Base-by-base conservation (phyloP, 2,329 filamentous ascomycete species). In the Helotiales sp. region DNA sequence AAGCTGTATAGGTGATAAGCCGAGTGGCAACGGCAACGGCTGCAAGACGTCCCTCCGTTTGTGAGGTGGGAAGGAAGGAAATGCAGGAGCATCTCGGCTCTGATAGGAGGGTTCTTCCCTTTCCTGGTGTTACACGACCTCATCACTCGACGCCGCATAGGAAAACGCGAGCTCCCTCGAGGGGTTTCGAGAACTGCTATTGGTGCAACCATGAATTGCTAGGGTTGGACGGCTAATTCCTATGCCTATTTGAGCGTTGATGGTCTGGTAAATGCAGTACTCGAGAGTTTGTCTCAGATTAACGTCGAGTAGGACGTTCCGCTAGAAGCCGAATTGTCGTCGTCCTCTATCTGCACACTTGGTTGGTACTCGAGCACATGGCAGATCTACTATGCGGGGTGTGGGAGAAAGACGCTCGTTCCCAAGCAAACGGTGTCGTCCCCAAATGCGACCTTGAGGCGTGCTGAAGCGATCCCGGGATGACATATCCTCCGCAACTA, bases 241-340 rank as follows among this genome's bases (percentile, higher is more conserved):
- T 44, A 52, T 38, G 47, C 30, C 40, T 34, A 34, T 34, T 33
- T 47, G 29, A 30, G 29, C 36, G 17, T 34, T 30, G 24, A n/a
- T 40, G 12, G 17, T 22, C 42, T 55, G 44, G 46, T 50, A 50
- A 33, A 50, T 42, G 53, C 57, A 54, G 49, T 34, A 51, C 38
- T 60, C 40, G 46, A 36, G 50, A 54, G 31, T 55, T n/a, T 44
- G 57, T 59, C 52, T 59, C 57, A 59, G 47, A 52, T 59, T 48
- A 48, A 48, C 17, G 25, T 48, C 46, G 25, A 29, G 17, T n/a
- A 19, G 46, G 31, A 33, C 10, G 46, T 48, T 15, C 40, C 40
- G 40, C 22, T 10, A 24, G 40, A 24, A 15, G 25, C 24, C 29
- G 25, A 30, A 10, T 19, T 9, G 30, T 47, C 27, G 15, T 19